phyloP scores from a whole-genome alignment of 768 basidiomycete genomes.

The Chalciporus sphaerocephalus region DNA sequence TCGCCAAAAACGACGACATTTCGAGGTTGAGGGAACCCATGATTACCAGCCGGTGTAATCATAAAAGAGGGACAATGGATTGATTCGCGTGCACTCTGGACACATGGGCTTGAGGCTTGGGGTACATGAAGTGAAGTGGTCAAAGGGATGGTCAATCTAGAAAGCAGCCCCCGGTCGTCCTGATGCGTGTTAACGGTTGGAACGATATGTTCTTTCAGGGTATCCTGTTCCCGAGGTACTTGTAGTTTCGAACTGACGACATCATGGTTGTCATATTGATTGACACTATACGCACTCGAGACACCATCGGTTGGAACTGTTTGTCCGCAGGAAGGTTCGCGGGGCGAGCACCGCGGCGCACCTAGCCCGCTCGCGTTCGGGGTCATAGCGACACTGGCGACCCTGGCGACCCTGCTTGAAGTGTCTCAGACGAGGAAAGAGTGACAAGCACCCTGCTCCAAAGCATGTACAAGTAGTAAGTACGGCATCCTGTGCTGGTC shows the following conservation, averaged over 20 bases:
- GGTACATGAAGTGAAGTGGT: not conserved
- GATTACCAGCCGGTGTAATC: slow-evolving; percentile 9
- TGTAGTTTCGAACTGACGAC: not conserved
- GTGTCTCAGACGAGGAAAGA: not conserved
- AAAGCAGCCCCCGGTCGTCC: slow-evolving; percentile 8
- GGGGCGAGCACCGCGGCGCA: not conserved
- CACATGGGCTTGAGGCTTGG: slow-evolving; percentile 1
- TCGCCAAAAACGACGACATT: slow-evolving; percentile 43
- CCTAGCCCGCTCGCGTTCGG: not conserved
- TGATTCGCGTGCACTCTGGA: slow-evolving; percentile 13
- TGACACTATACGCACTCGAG: not conserved
- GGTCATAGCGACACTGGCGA: not conserved
- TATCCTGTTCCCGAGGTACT: slow-evolving; percentile 2
- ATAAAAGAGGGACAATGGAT: slow-evolving; percentile 1
- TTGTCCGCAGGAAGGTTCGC: not conserved
- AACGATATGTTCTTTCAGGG: not conserved
- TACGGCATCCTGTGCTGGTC: too few species aligned
- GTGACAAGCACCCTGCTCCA: not conserved
- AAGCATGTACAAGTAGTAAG: not conserved
- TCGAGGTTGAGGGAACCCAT: slow-evolving; percentile 4
- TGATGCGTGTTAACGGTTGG: slow-evolving; percentile 3
- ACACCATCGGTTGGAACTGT: not conserved
- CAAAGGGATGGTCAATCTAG: slow-evolving; percentile 12
- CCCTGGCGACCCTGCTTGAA: not conserved
- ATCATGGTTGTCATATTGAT: slow-evolving; percentile 7